These are phyloP conservation scores for Citrus australasica DNA, from an alignment of 345 rosid genomes.

Conservation along the genomic window DNA sequence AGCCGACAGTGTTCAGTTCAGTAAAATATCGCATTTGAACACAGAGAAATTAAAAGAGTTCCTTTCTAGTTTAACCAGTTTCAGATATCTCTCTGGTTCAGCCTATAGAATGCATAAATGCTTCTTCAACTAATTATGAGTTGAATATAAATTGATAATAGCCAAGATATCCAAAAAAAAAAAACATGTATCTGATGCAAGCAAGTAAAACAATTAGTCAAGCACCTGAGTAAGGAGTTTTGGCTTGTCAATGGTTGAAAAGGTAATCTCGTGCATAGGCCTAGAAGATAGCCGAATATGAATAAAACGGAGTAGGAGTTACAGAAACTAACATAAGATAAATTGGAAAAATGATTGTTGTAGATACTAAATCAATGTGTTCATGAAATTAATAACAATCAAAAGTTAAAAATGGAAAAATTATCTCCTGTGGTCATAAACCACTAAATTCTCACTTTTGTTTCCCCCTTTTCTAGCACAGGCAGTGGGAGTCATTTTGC, in stretches of 20 bases:
- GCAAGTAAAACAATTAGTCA: conserved; percentile 9
- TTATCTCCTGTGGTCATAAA: background rate
- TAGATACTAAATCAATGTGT: background rate
- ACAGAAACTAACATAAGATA: conserved; percentile 9
- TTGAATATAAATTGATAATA: background rate
- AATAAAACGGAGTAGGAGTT: background rate
- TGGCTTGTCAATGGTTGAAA: conserved; percentile 91
- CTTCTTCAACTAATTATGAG: background rate
- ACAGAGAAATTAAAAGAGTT: background rate
- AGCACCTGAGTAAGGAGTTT: conserved; percentile 92
- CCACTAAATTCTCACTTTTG: background rate
- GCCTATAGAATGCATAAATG: background rate
- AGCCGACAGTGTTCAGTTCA: background rate
- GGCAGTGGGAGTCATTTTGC: background rate
- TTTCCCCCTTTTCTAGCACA: no score
- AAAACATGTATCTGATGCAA: background rate
- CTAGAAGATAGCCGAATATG: conserved; percentile 41
- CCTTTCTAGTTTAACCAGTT: background rate
- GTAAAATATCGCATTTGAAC: background rate
- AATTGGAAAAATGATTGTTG: background rate
- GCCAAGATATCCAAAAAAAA: background rate
- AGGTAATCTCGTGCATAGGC: conserved; percentile 95
- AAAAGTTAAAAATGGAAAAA: background rate
- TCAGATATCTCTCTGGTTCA: background rate
- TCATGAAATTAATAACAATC: background rate